phyloP scores from a whole-genome alignment of 345 rosid species.

The Acer yangbiense region DNA sequence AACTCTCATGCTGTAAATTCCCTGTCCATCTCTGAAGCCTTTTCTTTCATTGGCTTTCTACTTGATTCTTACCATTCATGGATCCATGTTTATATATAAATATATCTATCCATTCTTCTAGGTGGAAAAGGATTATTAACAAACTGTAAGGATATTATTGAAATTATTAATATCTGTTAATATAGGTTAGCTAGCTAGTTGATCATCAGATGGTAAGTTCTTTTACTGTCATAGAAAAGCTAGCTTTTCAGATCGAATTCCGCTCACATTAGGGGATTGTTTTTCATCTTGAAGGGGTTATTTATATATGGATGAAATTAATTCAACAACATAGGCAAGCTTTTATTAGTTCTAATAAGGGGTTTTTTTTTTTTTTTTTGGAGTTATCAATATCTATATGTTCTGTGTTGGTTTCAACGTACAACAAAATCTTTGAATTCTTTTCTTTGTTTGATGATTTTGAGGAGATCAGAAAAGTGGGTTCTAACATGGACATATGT shows the following conservation, averaged over 20 bases:
- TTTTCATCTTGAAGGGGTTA: neutral
- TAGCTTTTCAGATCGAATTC: neutral
- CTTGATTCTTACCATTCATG: neutral
- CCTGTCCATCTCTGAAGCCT: slow-evolving; percentile 18
- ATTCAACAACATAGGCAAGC: neutral
- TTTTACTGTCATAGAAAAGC: neutral
- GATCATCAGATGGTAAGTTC: neutral
- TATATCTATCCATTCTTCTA: neutral
- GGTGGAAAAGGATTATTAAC: neutral
- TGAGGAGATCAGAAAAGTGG: neutral
- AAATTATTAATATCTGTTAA: neutral
- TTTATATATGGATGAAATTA: neutral
- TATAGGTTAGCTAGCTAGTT: neutral
- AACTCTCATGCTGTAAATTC: slow-evolving; percentile 48
- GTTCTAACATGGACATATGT: neutral
- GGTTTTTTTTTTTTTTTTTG: neutral
- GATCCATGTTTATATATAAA: neutral
- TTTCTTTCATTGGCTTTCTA: slow-evolving; percentile 18
- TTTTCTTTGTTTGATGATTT: neutral
- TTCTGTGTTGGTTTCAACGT: neutral
- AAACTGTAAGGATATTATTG: neutral
- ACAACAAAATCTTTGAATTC: neutral
- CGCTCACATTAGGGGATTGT: neutral
- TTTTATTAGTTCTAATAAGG: neutral
- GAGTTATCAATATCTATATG: neutral